A percentile compares a stretch with the other conserved stretches of the same genome.
Conservation (phyloP, 1,139 yeast species). For the Kodamaea plutei region DNA sequence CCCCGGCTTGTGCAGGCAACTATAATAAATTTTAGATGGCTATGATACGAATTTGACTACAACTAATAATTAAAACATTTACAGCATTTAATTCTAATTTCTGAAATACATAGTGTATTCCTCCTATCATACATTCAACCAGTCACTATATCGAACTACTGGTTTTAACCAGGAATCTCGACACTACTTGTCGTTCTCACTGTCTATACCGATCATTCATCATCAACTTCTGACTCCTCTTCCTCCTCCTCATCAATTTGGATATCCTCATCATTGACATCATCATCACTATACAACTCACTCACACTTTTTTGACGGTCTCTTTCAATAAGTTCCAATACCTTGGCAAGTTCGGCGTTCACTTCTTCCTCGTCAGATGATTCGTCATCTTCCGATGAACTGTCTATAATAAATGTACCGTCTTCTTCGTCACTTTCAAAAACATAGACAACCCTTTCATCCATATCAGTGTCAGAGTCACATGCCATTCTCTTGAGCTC, state of each 20-base stretch:
- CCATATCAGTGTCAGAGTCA: constrained; percentile 10
- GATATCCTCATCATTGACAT: constrained; percentile 1
- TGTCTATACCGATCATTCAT: no score
- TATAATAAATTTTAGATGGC: no score
- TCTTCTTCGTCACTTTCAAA: constrained; percentile 22
- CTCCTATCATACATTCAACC: no score
- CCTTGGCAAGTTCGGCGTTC: constrained; percentile 14
- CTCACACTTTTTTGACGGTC: constrained; percentile 5
- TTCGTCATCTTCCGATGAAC: constrained; percentile 8
- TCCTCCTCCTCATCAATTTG: neutral
- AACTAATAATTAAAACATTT: no score
- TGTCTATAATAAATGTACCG: constrained; percentile 23
- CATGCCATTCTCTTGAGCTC: constrained; percentile 17
- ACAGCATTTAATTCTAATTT: no score
- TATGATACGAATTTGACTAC: no score
- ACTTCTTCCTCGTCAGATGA: constrained; percentile 10
- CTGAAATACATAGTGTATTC: no score
- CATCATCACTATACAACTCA: constrained; percentile 5
- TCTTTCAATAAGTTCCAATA: constrained; percentile 5
- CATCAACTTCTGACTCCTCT: no score
- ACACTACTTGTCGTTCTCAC: no score
- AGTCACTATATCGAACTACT: no score
- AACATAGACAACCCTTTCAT: constrained; percentile 7
- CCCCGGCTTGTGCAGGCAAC: no score
- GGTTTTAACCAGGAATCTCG: no score